These are phyloP conservation scores for Rhododendron kiyosumense DNA, from an alignment of 148 eudicot genomes.

Conservation along the genomic window DNA sequence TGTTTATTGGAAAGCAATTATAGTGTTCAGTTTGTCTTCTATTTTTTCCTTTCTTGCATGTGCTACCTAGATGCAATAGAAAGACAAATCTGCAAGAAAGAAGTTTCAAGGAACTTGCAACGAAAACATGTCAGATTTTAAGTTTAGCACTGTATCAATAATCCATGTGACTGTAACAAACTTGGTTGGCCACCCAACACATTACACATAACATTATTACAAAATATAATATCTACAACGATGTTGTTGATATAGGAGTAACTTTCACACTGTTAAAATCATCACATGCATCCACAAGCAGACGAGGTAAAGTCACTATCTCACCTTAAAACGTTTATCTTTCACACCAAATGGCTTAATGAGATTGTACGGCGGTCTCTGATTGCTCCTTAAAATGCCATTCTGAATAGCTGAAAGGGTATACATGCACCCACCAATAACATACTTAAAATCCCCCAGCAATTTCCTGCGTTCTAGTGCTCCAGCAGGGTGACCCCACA, in stretches of 20 bases:
- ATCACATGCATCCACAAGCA: background rate
- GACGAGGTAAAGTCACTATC: background rate
- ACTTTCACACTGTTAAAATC: background rate
- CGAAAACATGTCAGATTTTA: background rate
- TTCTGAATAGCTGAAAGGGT: constrained; percentile 48
- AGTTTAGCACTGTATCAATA: background rate
- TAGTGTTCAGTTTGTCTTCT: background rate
- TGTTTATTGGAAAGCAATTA: background rate
- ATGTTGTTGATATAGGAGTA: background rate
- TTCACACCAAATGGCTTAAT: constrained; percentile 39
- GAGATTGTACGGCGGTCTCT: constrained; percentile 52
- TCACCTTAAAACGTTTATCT: constrained; percentile 40
- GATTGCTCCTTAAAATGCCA: constrained; percentile 50
- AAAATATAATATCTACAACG: background rate
- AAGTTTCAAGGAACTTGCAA: background rate
- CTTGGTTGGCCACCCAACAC: too few relatives aligned
- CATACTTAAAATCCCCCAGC: constrained; percentile 45
- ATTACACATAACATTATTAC: background rate
- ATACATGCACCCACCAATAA: constrained; percentile 46
- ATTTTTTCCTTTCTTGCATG: background rate
- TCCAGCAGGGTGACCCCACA: constrained; percentile 45
- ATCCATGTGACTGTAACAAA: background rate
- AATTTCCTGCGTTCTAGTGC: constrained; percentile 42
- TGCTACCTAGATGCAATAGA: background rate
- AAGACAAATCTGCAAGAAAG: background rate